These are phyloP conservation scores for Botrytis fragariae DNA, from an alignment of 2,329 filamentous ascomycete genomes.

Conservation along the genomic window DNA sequence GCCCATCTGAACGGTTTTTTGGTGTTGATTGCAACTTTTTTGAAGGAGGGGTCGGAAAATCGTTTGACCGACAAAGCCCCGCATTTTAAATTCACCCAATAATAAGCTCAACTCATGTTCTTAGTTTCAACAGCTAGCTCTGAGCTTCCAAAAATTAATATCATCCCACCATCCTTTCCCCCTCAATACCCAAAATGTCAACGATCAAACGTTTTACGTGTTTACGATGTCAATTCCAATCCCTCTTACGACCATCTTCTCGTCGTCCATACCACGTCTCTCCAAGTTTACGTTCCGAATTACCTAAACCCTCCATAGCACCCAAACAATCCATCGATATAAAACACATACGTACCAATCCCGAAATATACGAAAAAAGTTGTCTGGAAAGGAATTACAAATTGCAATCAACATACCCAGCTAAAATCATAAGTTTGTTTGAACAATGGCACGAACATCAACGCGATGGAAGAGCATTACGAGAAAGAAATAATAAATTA, in stretches of 20 bases:
- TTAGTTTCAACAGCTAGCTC: neutral
- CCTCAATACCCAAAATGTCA: conserved; percentile 10
- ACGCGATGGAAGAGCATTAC: conserved; percentile 55
- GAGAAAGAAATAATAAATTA: conserved; percentile 65
- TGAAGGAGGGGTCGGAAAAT: neutral
- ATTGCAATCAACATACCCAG: conserved; percentile 52
- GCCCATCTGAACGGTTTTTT: neutral
- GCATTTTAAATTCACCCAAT: neutral
- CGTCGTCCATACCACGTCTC: conserved; percentile 16
- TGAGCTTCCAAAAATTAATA: conserved; percentile 5
- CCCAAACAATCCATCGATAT: conserved; percentile 80
- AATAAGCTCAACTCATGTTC: neutral
- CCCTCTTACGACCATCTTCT: neutral
- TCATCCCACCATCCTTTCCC: conserved; percentile 2
- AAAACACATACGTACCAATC: conserved; percentile 85
- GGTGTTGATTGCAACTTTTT: neutral
- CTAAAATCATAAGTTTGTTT: conserved; percentile 55
- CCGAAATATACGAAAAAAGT: conserved; percentile 76
- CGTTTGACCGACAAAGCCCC: neutral
- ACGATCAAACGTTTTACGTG: conserved; percentile 10
- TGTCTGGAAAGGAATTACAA: conserved; percentile 83
- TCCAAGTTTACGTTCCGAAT: conserved; percentile 10
- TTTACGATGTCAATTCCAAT: conserved; percentile 16
- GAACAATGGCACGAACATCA: conserved; percentile 61
- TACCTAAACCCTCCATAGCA: conserved; percentile 52